These are phyloP conservation scores for Barnettozyma pratensis DNA, from an alignment of 805 yeast species.

Conservation along the genomic window DNA sequence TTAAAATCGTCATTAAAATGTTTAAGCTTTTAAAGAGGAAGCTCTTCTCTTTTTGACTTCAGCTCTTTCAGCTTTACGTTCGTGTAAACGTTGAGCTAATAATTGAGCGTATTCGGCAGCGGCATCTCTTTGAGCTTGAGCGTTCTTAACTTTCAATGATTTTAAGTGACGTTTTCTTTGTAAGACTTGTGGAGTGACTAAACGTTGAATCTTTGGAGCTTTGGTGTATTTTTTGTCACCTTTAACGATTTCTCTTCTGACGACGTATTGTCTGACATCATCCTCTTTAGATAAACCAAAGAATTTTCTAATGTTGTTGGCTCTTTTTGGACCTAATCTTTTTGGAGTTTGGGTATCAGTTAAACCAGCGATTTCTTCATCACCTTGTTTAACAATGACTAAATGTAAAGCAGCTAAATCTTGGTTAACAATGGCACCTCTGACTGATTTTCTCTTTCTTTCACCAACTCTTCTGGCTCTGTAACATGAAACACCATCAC, in stretches of 20 bases:
- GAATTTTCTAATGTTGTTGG: constrained; percentile 99
- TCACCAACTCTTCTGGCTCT: constrained; percentile 99
- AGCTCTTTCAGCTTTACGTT: constrained; percentile 97
- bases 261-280: constrained; percentile 84
- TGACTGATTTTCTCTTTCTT: constrained; percentile 99
- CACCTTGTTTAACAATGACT: constrained; percentile 96
- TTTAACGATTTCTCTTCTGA: constrained; percentile 97
- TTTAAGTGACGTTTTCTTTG: constrained; percentile 98
- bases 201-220: constrained; percentile 99
- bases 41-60: constrained; percentile 99
- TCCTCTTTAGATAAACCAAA: constrained; percentile 94
- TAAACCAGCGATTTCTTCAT: constrained; percentile 89
- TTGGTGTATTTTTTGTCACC: constrained; percentile 98
- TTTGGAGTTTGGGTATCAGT: constrained; percentile 94
- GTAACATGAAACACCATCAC: constrained; percentile 97
- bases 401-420: constrained; percentile 95
- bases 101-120: constrained; percentile 99
- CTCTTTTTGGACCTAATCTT: constrained; percentile 99
- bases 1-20: constrained; percentile 22
- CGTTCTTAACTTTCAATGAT: constrained; percentile 91
- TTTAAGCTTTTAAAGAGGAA: constrained; percentile 89
- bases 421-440: constrained; percentile 98
- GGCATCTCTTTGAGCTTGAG: constrained; percentile 99
- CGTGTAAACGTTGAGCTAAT: constrained; percentile 96
- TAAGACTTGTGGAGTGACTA: constrained; percentile 97